These are phyloP conservation scores for Candida koratica DNA, from an alignment of 805 yeast species.

Conservation along the genomic window DNA sequence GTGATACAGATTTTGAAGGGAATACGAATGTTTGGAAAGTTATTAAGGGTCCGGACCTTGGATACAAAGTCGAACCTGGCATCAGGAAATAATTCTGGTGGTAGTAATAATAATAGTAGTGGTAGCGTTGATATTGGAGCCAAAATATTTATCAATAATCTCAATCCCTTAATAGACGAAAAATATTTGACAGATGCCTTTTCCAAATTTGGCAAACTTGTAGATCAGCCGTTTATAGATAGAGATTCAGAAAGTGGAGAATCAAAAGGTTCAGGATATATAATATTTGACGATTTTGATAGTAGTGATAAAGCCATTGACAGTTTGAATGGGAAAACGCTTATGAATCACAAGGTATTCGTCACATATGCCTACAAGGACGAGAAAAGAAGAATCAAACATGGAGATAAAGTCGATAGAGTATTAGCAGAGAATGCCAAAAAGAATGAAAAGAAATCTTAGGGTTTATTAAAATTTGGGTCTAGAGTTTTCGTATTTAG, in stretches of 20 bases:
- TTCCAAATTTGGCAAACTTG: slow-evolving; percentile 62
- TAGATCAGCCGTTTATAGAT: slow-evolving; percentile 46
- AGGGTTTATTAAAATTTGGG: slow-evolving; percentile 36
- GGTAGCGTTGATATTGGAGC: slow-evolving; percentile 45
- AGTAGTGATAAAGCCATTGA: slow-evolving; percentile 69
- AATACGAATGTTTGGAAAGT: slow-evolving; percentile 55
- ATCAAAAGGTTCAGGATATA: slow-evolving; percentile 62
- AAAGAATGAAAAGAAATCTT: slow-evolving; percentile 39
- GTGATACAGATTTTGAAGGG: slow-evolving; percentile 59
- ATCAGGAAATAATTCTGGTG: slow-evolving; percentile 4
- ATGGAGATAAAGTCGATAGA: slow-evolving; percentile 81
- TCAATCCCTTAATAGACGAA: slow-evolving; percentile 65
- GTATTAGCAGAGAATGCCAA: slow-evolving; percentile 61
- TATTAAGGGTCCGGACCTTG: slow-evolving; percentile 35
- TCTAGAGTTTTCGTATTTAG: slow-evolving; percentile 39
- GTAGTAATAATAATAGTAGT: background rate
- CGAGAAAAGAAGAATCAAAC: slow-evolving; percentile 43
- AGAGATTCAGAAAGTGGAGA: slow-evolving; percentile 44
- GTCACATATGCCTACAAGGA: slow-evolving; percentile 73
- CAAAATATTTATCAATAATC: slow-evolving; percentile 50
- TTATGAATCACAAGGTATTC: slow-evolving; percentile 61
- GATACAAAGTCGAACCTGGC: slow-evolving; percentile 15
- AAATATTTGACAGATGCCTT: slow-evolving; percentile 54
- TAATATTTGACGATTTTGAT: slow-evolving; percentile 61
- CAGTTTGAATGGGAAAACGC: slow-evolving; percentile 60